Evolutionary conservation across 108 stramenopile genomes (phyloP).

Genomic region (Nannochloropsis salina): DNA sequence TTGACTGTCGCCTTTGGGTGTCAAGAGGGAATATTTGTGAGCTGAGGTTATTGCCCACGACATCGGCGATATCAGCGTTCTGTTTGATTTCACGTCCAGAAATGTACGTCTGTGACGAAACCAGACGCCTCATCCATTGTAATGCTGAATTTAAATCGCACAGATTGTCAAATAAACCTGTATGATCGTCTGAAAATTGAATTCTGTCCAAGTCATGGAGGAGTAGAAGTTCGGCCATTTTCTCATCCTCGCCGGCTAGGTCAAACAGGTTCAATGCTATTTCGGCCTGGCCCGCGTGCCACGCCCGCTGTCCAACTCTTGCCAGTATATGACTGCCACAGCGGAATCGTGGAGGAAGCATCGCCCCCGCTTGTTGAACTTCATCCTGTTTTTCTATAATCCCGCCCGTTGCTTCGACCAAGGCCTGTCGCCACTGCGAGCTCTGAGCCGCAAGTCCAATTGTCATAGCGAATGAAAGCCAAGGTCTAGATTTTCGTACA

Average conservation of each 20-base stretch:
- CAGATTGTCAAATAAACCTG: neutral
- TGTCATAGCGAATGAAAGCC: neutral
- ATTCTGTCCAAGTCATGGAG: neutral
- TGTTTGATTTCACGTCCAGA: neutral
- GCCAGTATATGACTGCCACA: neutral
- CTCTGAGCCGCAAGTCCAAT: neutral
- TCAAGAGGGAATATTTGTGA: neutral
- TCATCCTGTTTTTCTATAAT: neutral
- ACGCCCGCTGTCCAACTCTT: neutral
- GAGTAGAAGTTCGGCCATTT: neutral
- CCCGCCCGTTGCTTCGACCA: neutral
- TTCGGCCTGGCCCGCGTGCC: neutral
- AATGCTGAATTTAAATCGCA: neutral
- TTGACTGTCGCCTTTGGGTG: neutral
- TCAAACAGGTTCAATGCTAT: neutral
- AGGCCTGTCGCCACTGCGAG: neutral
- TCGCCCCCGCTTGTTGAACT: neutral
- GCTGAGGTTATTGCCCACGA: neutral
- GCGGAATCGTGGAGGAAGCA: conserved; percentile 8
- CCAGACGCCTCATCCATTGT: neutral
- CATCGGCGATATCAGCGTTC: neutral
- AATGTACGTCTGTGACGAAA: neutral
- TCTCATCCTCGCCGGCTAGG: neutral
- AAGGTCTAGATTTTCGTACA: neutral
- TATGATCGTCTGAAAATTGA: neutral